phyloP scores from a whole-genome alignment of 257 asterid genomes.

The Perilla frutescens region DNA sequence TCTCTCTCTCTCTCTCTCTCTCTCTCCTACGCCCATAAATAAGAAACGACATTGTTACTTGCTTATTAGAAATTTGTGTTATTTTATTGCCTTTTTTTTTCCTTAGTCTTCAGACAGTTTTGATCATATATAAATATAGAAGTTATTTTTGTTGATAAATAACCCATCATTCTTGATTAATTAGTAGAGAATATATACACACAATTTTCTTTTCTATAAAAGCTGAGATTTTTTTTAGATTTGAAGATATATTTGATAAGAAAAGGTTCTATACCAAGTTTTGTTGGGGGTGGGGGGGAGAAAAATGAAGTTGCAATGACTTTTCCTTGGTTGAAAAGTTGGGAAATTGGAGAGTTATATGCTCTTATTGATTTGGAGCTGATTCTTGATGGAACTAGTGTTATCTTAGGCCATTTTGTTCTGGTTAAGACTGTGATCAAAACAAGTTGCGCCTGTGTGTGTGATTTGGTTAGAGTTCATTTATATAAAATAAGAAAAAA shows the following conservation, averaged over 20 bases:
- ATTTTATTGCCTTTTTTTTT: constrained; percentile 23
- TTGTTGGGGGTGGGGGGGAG: neutral
- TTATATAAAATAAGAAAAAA: neutral
- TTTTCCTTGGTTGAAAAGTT: constrained; percentile 1
- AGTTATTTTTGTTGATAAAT: neutral
- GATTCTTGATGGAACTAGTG: constrained; percentile 1
- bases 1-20: too few relatives aligned
- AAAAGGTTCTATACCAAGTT: too few relatives aligned
- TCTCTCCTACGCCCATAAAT: too few relatives aligned
- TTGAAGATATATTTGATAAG: neutral
- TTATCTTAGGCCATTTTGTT: neutral
- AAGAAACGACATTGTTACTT: constrained; percentile 26
- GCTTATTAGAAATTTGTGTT: constrained; percentile 23
- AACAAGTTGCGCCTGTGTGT: neutral
- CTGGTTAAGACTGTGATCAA: neutral
- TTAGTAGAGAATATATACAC: neutral
- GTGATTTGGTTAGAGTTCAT: too few relatives aligned
- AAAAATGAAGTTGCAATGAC: neutral
- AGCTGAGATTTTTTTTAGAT: neutral
- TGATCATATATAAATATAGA: neutral
- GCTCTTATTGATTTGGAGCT: neutral
- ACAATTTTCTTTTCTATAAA: neutral
- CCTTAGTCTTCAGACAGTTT: constrained; percentile 1
- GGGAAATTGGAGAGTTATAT: constrained; percentile 10
- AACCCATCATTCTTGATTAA: neutral